Base-by-base conservation (phyloP, 805 yeast species). In the Myxozyma melibiosi region DNA sequence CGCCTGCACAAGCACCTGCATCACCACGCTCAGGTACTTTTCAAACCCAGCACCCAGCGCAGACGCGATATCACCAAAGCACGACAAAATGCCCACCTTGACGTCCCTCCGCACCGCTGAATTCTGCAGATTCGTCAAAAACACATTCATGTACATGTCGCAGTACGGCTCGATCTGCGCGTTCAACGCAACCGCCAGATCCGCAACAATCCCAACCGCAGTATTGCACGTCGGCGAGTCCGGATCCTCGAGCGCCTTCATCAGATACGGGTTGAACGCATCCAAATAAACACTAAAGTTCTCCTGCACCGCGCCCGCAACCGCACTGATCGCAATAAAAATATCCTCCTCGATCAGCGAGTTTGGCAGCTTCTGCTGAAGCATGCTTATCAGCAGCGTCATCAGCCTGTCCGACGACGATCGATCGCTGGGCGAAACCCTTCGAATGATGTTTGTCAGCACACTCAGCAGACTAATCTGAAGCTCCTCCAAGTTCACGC, bases 31-130 rank as follows among this genome's bases (percentile, higher is more conserved):
- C 62, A 90, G 74, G 72, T 89, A 94, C 55, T 85, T 89, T 64
- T 80, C 79, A 73, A 92, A 94, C 53, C 79, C 82, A 1, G 79
- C 70, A 3, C 96, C 97, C 60, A 91, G 83, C 13, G 94, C 84
- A 0, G 96, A 82, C 3, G 98, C 97, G 67, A 94, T 82, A 72
- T 94, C 99, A 63, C 99, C 99, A 71, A 94, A 89, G 67, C 96
- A 90, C 11, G 97, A 88, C 64, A 94, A 76, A 28, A 92, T 89
- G 22, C 89, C 80, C 16, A 97, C 97, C 71, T 88, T 85, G 64
- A 92, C 78, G 62, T 90, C 96, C 58, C 88, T 82, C 69, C 85
- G 85, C 18, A 89, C 84, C 6, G 49, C 40, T 2, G 56, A 28
- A 39, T 56, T 58, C 57, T 86, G 83, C 61, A 94, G 78, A 68